Percentiles rank a stretch among this genome's conserved stretches.
Evolutionary conservation across 805 yeast genomes (phyloP).

Genomic region (Kazachstania africana): DNA sequence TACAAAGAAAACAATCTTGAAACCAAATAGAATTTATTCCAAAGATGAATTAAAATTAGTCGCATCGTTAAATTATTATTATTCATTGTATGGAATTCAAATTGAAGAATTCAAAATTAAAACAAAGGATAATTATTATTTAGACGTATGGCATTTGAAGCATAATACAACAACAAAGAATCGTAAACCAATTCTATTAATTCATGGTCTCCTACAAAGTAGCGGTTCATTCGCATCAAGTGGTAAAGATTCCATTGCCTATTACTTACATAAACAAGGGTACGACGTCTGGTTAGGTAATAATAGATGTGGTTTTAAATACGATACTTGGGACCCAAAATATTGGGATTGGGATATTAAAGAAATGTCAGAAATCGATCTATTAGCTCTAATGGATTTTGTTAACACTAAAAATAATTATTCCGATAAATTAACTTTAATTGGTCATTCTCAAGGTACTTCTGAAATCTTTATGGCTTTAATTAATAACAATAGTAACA

Average conservation of each 20-base stretch:
- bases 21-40: slow-evolving; percentile 1
- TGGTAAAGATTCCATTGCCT: slow-evolving; percentile 69
- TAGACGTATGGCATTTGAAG: slow-evolving; percentile 44
- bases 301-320: slow-evolving; percentile 76
- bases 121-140: slow-evolving; percentile 72
- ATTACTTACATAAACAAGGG: slow-evolving; percentile 39
- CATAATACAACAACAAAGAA: slow-evolving; percentile 7
- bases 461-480: slow-evolving; percentile 69
- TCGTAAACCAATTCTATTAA: slow-evolving; percentile 54
- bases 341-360: slow-evolving; percentile 92
- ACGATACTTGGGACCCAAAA: slow-evolving; percentile 28
- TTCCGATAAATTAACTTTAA: slow-evolving; percentile 39
- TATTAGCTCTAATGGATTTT: slow-evolving; percentile 58
- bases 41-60: slow-evolving; percentile 23
- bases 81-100: slow-evolving; percentile 45
- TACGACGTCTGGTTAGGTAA: slow-evolving; percentile 89
- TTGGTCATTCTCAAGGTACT: slow-evolving; percentile 91
- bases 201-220: slow-evolving; percentile 84
- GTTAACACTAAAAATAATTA: slow-evolving; percentile 34
- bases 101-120: slow-evolving; percentile 46
- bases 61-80: slow-evolving; percentile 58
- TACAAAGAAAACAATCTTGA: background rate
- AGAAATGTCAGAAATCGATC: slow-evolving; percentile 68
- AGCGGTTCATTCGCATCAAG: slow-evolving; percentile 75
- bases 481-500: slow-evolving; percentile 25